phyloP scores from a whole-genome alignment of 228 moss, liverwort and hornwort species.

The Sphagnum fallax region DNA sequence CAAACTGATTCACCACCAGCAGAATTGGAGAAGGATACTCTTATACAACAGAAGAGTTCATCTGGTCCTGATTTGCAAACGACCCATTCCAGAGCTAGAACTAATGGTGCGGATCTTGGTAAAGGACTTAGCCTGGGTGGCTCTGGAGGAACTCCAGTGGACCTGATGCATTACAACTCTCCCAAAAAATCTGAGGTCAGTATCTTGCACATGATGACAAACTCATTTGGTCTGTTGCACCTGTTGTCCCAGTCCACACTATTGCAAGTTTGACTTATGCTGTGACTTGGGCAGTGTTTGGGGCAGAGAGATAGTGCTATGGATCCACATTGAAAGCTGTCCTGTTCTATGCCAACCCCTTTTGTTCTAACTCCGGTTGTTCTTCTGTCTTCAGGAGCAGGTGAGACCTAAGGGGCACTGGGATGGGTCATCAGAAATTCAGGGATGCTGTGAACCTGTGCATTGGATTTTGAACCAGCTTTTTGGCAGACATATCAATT shows the following conservation, averaged over 20 bases:
- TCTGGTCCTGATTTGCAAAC: neutral
- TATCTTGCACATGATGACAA: neutral
- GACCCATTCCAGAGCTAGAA: constrained; percentile 10
- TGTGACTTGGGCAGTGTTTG: too few species aligned
- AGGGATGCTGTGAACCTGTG: constrained; percentile 53
- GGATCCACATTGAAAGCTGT: too few species aligned
- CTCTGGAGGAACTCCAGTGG: constrained; percentile 15
- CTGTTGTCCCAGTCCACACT: too few species aligned
- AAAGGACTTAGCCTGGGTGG: constrained; percentile 4
- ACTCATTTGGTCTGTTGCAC: neutral
- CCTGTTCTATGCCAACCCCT: too few species aligned
- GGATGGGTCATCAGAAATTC: constrained; percentile 13
- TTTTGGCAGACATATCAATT: constrained; percentile 6
- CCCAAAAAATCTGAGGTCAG: constrained; percentile 24
- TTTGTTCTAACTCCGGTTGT: too few species aligned
- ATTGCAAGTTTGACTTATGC: too few species aligned
- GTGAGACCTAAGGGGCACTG: constrained; percentile 11
- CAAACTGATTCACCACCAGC: too few species aligned
- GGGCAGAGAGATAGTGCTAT: too few species aligned
- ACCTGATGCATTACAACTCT: constrained; percentile 10
- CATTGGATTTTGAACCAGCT: constrained; percentile 30
- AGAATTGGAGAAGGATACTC: too few species aligned
- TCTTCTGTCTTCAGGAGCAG: constrained; percentile 20
- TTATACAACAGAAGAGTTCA: too few species aligned
- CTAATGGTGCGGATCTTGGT: constrained; percentile 6